These are phyloP conservation scores for Cupressus sempervirens DNA, from an alignment of 75 land plant genomes.

Conservation along the genomic window DNA sequence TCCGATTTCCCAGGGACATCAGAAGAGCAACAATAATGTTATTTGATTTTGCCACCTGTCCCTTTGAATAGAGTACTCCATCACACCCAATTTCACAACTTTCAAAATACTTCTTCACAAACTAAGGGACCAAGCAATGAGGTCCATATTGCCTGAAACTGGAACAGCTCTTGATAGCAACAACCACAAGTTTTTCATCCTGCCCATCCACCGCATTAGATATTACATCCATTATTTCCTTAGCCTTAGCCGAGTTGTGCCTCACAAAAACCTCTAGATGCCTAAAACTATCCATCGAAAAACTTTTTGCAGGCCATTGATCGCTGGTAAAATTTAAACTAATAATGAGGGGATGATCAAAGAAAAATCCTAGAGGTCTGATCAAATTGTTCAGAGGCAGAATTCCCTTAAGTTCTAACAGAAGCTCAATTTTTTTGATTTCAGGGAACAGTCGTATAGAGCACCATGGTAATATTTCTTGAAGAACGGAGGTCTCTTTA, in stretches of 20 bases:
- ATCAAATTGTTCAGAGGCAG: too few relatives aligned
- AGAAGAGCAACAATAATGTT: conserved; percentile 7
- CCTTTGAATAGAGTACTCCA: neutral
- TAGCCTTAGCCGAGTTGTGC: neutral
- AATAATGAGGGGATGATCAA: too few relatives aligned
- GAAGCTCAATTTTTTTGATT: too few relatives aligned
- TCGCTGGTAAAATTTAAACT: too few relatives aligned
- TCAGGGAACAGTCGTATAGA: too few relatives aligned
- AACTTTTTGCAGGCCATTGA: too few relatives aligned
- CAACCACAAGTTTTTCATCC: neutral
- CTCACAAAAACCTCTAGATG: too few relatives aligned
- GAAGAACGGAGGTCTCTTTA: neutral
- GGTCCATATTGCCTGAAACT: neutral
- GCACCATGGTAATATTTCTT: too few relatives aligned
- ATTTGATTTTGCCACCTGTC: neutral
- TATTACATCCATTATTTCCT: neutral
- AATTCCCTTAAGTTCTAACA: too few relatives aligned
- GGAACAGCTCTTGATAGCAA: neutral
- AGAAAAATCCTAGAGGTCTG: too few relatives aligned
- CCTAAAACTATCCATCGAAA: too few relatives aligned
- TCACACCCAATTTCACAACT: neutral
- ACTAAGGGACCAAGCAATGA: neutral
- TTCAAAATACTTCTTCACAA: neutral
- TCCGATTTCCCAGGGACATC: neutral
- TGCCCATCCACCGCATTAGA: neutral